Evolutionary conservation across 176 grass and related monocot genomes (phyloP).

Genomic region (Zoysia pacifica): DNA sequence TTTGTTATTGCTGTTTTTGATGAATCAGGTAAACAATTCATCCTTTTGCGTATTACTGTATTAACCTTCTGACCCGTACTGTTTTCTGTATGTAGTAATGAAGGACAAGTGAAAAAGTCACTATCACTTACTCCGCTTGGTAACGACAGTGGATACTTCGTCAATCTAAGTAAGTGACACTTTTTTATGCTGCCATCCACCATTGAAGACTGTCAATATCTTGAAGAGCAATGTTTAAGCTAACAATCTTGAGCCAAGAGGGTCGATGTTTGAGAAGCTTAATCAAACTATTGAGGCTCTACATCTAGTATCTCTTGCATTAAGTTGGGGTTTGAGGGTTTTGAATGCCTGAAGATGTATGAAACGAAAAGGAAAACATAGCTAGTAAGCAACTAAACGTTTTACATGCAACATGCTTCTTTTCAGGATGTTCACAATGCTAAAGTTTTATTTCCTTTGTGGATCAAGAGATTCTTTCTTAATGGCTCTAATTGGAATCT

Average conservation of each 20-base stretch:
- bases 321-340: background rate
- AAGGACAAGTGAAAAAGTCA: constrained; percentile 88
- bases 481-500: constrained; percentile 15
- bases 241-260: background rate
- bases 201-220: constrained; percentile 9
- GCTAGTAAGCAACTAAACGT: background rate
- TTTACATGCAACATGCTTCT: background rate
- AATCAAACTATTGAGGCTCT: background rate
- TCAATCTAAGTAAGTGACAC: constrained; percentile 74
- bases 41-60: constrained; percentile 7
- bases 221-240: background rate
- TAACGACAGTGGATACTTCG: constrained; percentile 66
- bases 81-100: constrained; percentile 41
- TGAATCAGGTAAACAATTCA: background rate
- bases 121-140: constrained; percentile 61
- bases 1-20: background rate
- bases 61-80: background rate
- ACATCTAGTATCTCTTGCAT: background rate
- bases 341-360: constrained; percentile 18
- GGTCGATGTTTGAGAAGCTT: background rate
- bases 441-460: background rate
- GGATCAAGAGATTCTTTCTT: background rate
- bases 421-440: background rate
- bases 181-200: constrained; percentile 12
- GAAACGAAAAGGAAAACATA: constrained; percentile 27